Conservation (phyloP, 495 filamentous ascomycete genomes). For the Podospora bellae-mahoneyi region DNA sequence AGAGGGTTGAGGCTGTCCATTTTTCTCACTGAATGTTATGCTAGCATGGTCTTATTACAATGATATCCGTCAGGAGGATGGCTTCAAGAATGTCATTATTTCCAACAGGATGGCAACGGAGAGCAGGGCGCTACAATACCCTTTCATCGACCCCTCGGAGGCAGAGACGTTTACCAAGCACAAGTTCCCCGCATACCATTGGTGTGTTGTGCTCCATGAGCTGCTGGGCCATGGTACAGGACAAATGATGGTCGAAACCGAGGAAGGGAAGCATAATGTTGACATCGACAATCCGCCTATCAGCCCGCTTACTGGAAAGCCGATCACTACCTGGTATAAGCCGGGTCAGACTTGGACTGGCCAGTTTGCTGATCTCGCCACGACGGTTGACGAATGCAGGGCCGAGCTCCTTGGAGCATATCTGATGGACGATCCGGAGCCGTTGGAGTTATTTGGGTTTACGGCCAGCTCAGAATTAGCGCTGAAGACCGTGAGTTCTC, state of each 20-base stretch:
- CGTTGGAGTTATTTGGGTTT: conserved; percentile 44
- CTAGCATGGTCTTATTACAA: conserved; percentile 36
- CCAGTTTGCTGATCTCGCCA: conserved; percentile 44
- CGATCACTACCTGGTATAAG: conserved; percentile 46
- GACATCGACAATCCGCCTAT: conserved; percentile 41
- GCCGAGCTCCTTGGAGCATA: conserved; percentile 46
- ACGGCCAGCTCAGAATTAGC: conserved; percentile 33
- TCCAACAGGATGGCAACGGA: conserved; percentile 42
- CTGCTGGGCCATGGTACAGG: conserved; percentile 47
- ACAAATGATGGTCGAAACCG: conserved; percentile 31
- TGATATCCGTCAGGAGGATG: conserved; percentile 44
- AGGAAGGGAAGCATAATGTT: conserved; percentile 45
- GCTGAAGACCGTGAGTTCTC: conserved; percentile 33
- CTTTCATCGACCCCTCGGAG: conserved; percentile 33
- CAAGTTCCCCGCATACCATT: conserved; percentile 41
- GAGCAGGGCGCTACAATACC: conserved; percentile 33
- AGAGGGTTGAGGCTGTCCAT: conserved; percentile 19
- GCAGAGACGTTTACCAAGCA: conserved; percentile 33
- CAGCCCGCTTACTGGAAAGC: conserved; percentile 41
- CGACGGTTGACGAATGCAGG: conserved; percentile 49
- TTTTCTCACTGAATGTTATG: too few relatives aligned
- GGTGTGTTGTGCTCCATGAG: conserved; percentile 41
- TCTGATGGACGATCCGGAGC: conserved; percentile 41
- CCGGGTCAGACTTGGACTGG: conserved; percentile 49
- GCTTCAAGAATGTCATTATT: conserved; percentile 51